Evolutionary conservation across 768 basidiomycete species (phyloP).

Genomic region (Lactarius akahatsu): DNA sequence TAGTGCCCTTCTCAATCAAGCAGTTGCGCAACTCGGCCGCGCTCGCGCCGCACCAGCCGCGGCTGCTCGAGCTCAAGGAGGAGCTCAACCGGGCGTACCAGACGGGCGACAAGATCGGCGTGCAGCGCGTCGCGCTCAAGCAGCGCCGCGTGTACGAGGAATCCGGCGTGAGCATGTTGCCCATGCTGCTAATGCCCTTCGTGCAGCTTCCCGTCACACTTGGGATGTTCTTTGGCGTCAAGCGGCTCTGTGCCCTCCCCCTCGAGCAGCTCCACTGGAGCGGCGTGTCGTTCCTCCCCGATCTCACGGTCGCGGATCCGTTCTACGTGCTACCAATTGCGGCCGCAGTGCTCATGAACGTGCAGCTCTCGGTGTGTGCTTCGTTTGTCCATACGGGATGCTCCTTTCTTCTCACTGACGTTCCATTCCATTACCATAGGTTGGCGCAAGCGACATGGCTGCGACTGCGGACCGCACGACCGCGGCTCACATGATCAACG

Average conservation of each 20-base stretch:
- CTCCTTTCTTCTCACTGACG: neutral
- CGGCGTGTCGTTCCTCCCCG: constrained; percentile 69
- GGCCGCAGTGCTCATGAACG: constrained; percentile 57
- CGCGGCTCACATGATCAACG: constrained; percentile 28
- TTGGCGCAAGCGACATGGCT: constrained; percentile 51
- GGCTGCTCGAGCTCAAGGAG: constrained; percentile 54
- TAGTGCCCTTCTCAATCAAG: constrained; percentile 61
- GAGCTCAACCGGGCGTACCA: constrained; percentile 42
- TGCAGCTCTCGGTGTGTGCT: constrained; percentile 62
- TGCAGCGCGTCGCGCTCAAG: constrained; percentile 46
- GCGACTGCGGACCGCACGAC: constrained; percentile 23
- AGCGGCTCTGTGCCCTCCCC: constrained; percentile 66
- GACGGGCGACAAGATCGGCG: constrained; percentile 41
- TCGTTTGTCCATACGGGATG: neutral
- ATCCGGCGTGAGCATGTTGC: constrained; percentile 60
- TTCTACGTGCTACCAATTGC: constrained; percentile 67
- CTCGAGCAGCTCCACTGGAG: constrained; percentile 74
- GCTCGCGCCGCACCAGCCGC: constrained; percentile 58
- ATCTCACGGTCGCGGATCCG: constrained; percentile 79
- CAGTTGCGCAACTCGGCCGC: constrained; percentile 57
- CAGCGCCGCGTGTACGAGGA: constrained; percentile 56
- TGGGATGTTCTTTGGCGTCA: constrained; percentile 80
- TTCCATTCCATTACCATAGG: constrained; percentile 40
- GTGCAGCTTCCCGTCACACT: constrained; percentile 76
- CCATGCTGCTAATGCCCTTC: constrained; percentile 55